These are phyloP conservation scores for Elongisporangium prolatum DNA, from an alignment of 352 stramenopile species.

Conservation along the genomic window DNA sequence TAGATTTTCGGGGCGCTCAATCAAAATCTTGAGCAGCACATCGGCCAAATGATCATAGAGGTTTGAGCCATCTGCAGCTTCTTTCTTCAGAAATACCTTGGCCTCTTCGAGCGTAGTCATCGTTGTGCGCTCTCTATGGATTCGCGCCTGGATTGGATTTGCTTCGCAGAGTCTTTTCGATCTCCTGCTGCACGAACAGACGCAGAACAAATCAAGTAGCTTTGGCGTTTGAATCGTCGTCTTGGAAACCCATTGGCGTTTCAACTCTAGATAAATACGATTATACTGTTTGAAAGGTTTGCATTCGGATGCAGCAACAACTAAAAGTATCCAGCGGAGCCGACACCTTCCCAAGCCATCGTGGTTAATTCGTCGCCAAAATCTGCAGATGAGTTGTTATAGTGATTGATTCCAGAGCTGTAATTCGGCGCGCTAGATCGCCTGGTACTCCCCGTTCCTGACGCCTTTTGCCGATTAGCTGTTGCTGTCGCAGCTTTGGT, in stretches of 20 bases:
- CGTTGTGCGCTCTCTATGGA: neutral
- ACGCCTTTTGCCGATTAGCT: slow-evolving; percentile 23
- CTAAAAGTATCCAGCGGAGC: slow-evolving; percentile 57
- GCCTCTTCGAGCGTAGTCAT: slow-evolving; percentile 84
- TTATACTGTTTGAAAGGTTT: neutral
- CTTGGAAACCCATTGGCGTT: neutral
- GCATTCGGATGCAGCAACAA: slow-evolving; percentile 1
- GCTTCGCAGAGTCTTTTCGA: neutral
- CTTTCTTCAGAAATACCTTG: slow-evolving; percentile 87
- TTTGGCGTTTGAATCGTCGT: slow-evolving; percentile 1
- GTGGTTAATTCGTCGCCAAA: slow-evolving; percentile 52
- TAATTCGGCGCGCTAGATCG: slow-evolving; percentile 26
- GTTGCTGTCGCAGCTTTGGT: slow-evolving; percentile 17
- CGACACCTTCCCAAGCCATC: slow-evolving; percentile 71
- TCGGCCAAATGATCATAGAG: slow-evolving; percentile 86
- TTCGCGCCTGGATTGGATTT: neutral
- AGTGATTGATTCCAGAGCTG: slow-evolving; percentile 43
- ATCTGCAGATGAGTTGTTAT: slow-evolving; percentile 35
- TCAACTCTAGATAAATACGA: neutral
- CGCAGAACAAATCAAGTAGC: neutral
- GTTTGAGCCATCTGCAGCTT: slow-evolving; percentile 65
- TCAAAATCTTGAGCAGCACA: slow-evolving; percentile 81
- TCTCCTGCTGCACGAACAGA: neutral
- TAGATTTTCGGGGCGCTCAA: slow-evolving; percentile 82
- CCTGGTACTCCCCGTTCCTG: slow-evolving; percentile 12